Conservation (phyloP, 768 basidiomycete species). For the Suillus subalutaceus region DNA sequence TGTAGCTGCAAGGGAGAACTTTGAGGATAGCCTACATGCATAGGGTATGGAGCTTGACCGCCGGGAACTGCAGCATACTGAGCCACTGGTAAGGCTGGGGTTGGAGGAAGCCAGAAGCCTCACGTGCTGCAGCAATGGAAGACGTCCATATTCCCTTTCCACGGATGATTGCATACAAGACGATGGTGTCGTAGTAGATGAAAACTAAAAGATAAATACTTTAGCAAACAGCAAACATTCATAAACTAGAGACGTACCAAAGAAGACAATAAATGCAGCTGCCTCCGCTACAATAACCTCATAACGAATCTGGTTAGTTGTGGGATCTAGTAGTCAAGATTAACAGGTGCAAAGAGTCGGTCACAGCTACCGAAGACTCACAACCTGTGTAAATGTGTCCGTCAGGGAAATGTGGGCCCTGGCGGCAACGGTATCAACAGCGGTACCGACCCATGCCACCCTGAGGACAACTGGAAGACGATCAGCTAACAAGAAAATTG, state of each 20-base stretch:
- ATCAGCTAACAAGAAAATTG: neutral
- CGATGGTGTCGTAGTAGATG: slow-evolving; percentile 24
- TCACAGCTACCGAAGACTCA: neutral
- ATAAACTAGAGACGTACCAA: slow-evolving; percentile 20
- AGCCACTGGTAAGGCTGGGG: slow-evolving; percentile 11
- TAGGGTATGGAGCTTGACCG: slow-evolving; percentile 10
- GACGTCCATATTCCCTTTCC: slow-evolving; percentile 27
- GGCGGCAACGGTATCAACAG: slow-evolving; percentile 16
- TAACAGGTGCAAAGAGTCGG: neutral
- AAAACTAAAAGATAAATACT: slow-evolving; percentile 20
- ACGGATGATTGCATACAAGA: slow-evolving; percentile 27
- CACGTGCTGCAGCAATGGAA: slow-evolving; percentile 26
- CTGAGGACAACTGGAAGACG: slow-evolving; percentile 23
- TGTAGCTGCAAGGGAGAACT: slow-evolving; percentile 13
- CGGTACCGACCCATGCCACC: slow-evolving; percentile 24
- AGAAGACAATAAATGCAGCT: slow-evolving; percentile 25
- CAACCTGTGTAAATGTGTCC: slow-evolving; percentile 22
- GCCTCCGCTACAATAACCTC: slow-evolving; percentile 25
- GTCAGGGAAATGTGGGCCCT: slow-evolving; percentile 16
- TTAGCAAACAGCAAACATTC: neutral
- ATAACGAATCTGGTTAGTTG: slow-evolving; percentile 17
- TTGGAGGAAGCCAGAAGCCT: slow-evolving; percentile 1
- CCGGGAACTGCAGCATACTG: slow-evolving; percentile 13
- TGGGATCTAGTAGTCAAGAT: slow-evolving; percentile 15
- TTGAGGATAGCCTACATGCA: slow-evolving; percentile 10